Base-by-base conservation (phyloP, 257 asterid species). In the Rhazya stricta region DNA sequence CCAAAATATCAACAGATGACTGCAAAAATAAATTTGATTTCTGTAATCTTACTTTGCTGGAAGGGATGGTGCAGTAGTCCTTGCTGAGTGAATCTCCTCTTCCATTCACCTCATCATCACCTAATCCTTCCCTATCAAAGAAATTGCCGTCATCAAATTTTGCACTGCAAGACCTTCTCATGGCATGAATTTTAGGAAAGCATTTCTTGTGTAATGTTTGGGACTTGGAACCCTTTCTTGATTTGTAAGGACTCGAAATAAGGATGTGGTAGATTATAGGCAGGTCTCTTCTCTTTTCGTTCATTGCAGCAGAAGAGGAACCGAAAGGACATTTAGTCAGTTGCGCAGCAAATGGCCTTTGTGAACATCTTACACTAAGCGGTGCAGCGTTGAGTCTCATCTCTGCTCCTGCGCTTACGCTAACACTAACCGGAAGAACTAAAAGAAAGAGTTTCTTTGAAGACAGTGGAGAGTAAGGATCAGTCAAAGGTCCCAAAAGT, bases 1-100 rank as follows among this genome's bases (percentile, higher is more conserved):
- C 98, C 87, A 90, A 79, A 79, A 86, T 87, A 74, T 89, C 96
- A 50, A 84, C 76, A 48, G 85, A 66, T 5, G 93, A 74, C 58
- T 83, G 73, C 85, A 79, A 70, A 76, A 81, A 83, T 23, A 86
- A 85, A 63, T 81, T 84, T 34, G 61, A n/a, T 67, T 21, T 74
- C 62, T 74, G 77, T 72, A 30, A 43, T 39, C 72, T 57, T 19
- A 68, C 56, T 42, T 27, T 42, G 39, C 82, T 74, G 57, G 45
- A 18, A 60, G 79, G 76, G 16, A 72, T 39, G 30, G 50, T 66
- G 37, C 73, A 7, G 13, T 51, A 43, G 16, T 34, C 67, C 0
- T 30, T 3, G 67, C 23, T 43, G 18, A 5, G 7, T 21, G 18
- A 42, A 56, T 72, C 79, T 57, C 58, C 56, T 45, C 69, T 51